Conservation (phyloP, 164 flowering plant genomes). For the Annona cherimola region DNA sequence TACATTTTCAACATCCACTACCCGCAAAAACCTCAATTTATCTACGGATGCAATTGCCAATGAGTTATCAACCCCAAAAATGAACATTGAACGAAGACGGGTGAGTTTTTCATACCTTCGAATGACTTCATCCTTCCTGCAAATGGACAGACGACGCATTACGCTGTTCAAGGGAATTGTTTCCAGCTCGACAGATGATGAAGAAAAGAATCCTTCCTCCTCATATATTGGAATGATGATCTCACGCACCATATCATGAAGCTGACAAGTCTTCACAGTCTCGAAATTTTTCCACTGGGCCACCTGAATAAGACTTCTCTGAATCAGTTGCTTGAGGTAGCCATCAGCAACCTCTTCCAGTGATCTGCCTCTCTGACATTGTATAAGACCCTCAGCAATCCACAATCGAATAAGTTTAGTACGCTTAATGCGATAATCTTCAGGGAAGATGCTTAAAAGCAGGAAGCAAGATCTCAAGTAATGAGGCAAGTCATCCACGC, state of each 20-base stretch:
- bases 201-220: too few species aligned
- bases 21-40: constrained; percentile 2
- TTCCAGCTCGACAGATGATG: too few species aligned
- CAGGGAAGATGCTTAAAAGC: constrained; percentile 18
- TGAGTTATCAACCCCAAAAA: too few species aligned
- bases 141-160: too few species aligned
- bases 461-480: constrained; percentile 19
- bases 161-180: too few species aligned
- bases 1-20: constrained; percentile 4
- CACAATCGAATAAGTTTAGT: constrained; percentile 17
- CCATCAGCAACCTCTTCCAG: constrained; percentile 9
- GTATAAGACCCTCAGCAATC: constrained; percentile 23
- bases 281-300: not conserved
- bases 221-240: constrained; percentile 6
- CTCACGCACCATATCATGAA: constrained; percentile 18
- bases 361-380: not conserved
- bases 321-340: constrained; percentile 10
- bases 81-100: too few species aligned
- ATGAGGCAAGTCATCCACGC: constrained; percentile 14
- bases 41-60: not conserved
- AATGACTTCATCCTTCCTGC: too few species aligned
- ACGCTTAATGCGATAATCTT: constrained; percentile 8
- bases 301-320: constrained; percentile 11
- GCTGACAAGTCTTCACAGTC: not conserved
- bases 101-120: too few species aligned